A percentile compares a stretch with the other conserved stretches of the same genome.
Conservation (phyloP, 352 stramenopile species). For the Pythium utonaiense region DNA sequence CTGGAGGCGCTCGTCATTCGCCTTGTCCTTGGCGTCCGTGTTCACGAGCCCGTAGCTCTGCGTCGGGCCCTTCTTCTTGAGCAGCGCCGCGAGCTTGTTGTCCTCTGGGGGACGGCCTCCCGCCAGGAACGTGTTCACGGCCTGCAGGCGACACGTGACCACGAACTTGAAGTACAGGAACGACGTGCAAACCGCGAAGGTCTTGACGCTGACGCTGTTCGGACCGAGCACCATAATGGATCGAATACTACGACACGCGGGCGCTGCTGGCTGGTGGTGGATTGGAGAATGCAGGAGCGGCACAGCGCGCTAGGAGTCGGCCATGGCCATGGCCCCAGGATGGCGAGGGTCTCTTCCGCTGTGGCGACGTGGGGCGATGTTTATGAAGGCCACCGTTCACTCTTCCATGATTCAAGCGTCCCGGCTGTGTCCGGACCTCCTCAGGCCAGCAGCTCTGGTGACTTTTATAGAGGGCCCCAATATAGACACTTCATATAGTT, state of each 20-base stretch:
- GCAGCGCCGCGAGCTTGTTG: conserved; percentile 3
- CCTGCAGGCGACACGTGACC: conserved; percentile 40
- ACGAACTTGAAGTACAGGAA: conserved; percentile 73
- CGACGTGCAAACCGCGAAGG: conserved; percentile 44
- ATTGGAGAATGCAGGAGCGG: background rate
- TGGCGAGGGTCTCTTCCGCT: background rate
- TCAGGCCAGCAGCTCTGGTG: background rate
- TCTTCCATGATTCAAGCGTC: background rate
- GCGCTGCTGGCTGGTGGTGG: too few species aligned
- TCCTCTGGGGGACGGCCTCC: conserved; percentile 34
- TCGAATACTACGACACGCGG: background rate
- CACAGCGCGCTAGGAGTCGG: background rate
- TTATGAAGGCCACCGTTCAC: conserved; percentile 7
- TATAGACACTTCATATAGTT: background rate
- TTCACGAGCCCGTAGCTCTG: conserved; percentile 33
- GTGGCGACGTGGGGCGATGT: background rate
- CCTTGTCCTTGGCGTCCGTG: conserved; percentile 12
- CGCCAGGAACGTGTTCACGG: conserved; percentile 27
- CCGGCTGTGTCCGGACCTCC: background rate
- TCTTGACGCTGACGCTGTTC: conserved; percentile 32
- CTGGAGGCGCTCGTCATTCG: conserved; percentile 1
- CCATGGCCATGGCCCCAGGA: background rate
- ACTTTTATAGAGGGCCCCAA: background rate
- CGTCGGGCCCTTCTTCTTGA: conserved; percentile 13
- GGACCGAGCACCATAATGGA: conserved; percentile 15